Percentiles rank a stretch among this genome's conserved stretches.
phyloP scores from a whole-genome alignment of 208 protist species.

The Hexamita inflata region DNA sequence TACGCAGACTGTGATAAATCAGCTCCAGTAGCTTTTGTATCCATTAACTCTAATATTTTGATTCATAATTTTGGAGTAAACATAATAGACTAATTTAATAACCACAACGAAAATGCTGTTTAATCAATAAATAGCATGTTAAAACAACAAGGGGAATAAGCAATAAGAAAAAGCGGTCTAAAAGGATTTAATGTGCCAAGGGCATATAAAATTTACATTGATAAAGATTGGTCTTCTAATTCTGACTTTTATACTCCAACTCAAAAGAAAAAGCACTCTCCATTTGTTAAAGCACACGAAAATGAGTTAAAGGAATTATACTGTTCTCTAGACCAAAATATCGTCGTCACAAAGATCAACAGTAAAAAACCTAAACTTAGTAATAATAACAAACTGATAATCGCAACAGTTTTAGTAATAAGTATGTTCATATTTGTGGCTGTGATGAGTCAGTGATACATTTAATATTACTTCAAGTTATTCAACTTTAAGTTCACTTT shows the following conservation, averaged over 20 bases:
- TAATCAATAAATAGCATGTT: background rate
- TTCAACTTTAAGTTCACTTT: too few species aligned
- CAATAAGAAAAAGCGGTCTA: background rate
- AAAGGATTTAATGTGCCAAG: conserved; percentile 23
- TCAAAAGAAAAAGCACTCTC: conserved; percentile 11
- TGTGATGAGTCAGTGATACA: too few species aligned
- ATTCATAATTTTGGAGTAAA: background rate
- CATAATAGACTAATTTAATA: background rate
- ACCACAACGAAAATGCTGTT: too few species aligned
- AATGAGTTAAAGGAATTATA: too few species aligned
- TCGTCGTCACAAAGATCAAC: too few species aligned
- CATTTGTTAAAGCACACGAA: background rate
- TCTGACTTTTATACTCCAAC: background rate
- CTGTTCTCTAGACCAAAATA: too few species aligned
- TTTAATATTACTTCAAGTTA: too few species aligned
- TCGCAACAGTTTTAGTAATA: too few species aligned
- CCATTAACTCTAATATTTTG: background rate
- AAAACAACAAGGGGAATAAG: background rate
- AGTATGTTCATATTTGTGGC: too few species aligned
- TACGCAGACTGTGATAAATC: background rate
- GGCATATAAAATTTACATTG: background rate
- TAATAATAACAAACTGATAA: too few species aligned
- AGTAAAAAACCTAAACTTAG: too few species aligned
- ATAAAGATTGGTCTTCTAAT: conserved; percentile 7
- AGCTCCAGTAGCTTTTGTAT: background rate